Evolutionary conservation across 345 rosid genomes (phyloP).

Genomic region (Viola odorata): DNA sequence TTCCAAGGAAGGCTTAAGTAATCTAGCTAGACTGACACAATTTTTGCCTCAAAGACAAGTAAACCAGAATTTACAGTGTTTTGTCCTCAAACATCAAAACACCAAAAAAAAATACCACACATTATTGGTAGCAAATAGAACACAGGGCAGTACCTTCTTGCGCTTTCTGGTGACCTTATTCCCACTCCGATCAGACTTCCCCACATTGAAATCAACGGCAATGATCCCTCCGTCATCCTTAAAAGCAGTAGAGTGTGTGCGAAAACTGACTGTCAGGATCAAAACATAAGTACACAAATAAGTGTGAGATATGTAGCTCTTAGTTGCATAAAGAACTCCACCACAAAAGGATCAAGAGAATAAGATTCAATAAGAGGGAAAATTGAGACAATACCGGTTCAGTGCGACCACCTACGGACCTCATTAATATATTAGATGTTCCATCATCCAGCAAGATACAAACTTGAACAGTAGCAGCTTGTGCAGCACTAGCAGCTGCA

Average conservation of each 20-base stretch:
- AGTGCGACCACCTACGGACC: constrained; percentile 80
- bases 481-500: constrained; percentile 92
- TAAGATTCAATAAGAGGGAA: constrained; percentile 6
- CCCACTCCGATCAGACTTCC: constrained; percentile 93
- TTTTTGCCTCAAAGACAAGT: too few species aligned
- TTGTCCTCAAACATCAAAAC: too few species aligned
- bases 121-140: too few species aligned
- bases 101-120: too few species aligned
- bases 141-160: constrained; percentile 48
- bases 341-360: constrained; percentile 7
- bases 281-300: not conserved
- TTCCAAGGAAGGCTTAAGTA: too few species aligned
- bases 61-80: too few species aligned
- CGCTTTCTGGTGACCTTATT: constrained; percentile 94
- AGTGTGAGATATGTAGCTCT: constrained; percentile 11
- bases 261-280: not conserved
- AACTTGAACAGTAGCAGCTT: constrained; percentile 92
- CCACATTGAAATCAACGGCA: constrained; percentile 83
- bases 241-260: constrained; percentile 26
- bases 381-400: constrained; percentile 67
- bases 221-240: constrained; percentile 75
- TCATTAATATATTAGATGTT: constrained; percentile 94
- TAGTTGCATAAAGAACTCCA: not conserved
- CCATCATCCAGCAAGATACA: constrained; percentile 98
- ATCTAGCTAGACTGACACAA: too few species aligned